Conservation (phyloP, 495 filamentous ascomycete genomes). For the Geoglossum glabrum region DNA sequence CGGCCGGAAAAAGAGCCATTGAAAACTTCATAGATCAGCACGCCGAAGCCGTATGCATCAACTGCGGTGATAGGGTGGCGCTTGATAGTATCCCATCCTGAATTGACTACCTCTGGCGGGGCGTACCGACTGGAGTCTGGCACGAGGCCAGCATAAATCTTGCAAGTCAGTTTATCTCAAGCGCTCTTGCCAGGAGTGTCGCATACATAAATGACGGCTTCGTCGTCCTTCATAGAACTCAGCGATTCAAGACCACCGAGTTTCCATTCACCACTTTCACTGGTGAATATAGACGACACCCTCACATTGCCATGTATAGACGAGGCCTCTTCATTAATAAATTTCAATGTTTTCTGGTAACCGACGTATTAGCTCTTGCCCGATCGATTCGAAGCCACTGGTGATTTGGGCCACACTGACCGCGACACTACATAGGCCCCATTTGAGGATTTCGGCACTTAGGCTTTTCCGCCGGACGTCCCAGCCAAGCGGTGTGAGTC, state of each 20-base stretch:
- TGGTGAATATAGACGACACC: constrained; percentile 68
- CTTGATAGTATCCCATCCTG: constrained; percentile 76
- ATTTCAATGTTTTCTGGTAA: constrained; percentile 65
- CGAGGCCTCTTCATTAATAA: constrained; percentile 82
- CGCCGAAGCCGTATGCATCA: constrained; percentile 73
- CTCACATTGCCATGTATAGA: constrained; percentile 77
- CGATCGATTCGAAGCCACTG: neutral
- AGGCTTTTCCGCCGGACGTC: constrained; percentile 66
- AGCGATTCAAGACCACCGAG: constrained; percentile 81
- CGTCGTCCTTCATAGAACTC: constrained; percentile 88
- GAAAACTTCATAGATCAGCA: constrained; percentile 75
- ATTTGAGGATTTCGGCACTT: constrained; percentile 79
- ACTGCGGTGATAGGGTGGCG: constrained; percentile 60
- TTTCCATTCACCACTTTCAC: constrained; percentile 96
- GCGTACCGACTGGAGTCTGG: constrained; percentile 66
- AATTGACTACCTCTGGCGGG: constrained; percentile 67
- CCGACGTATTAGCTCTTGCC: neutral
- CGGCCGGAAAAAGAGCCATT: constrained; percentile 52
- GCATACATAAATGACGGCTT: constrained; percentile 73
- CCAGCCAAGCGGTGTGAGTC: constrained; percentile 68
- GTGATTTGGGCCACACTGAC: constrained; percentile 25
- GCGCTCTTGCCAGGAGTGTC: neutral
- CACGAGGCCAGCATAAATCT: constrained; percentile 72
- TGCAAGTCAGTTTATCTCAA: constrained; percentile 6
- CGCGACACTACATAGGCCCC: constrained; percentile 75